Evolutionary conservation across 1,284 basidiomycete species (phyloP).

Genomic region (Ustanciosporium gigantosporum): DNA sequence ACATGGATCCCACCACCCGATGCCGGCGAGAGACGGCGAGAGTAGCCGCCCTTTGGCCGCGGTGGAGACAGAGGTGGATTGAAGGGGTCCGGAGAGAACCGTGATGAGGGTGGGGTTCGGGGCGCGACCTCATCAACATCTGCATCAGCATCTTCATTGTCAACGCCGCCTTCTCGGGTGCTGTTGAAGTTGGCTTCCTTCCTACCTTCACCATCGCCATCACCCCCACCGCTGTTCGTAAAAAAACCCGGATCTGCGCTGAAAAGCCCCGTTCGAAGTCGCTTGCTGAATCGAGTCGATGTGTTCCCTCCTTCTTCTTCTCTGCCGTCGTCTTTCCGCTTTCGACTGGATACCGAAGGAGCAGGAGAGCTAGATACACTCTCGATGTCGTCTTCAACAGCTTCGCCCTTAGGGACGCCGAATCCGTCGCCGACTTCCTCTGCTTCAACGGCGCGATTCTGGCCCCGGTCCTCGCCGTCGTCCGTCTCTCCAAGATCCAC

Average conservation of each 20-base stretch:
- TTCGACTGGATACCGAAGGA: no score
- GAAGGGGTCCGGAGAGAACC: conserved; percentile 47
- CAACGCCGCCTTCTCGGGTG: not conserved
- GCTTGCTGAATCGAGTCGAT: not conserved
- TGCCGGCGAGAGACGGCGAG: conserved; percentile 14
- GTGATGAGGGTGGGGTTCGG: conserved; percentile 4
- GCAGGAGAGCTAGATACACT: no score
- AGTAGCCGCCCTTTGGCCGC: conserved; percentile 33
- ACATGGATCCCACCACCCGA: conserved; percentile 29
- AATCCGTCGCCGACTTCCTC: conserved; percentile 33
- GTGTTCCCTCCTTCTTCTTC: no score
- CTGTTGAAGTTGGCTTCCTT: conserved; percentile 2
- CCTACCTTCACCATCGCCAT: no score
- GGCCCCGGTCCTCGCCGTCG: not conserved
- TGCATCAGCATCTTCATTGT: not conserved
- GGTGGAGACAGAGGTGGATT: conserved; percentile 43
- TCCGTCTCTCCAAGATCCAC: conserved; percentile 15
- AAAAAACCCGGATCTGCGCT: no score
- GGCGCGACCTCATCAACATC: not conserved
- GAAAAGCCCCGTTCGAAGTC: not conserved
- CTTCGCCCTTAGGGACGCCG: conserved; percentile 16
- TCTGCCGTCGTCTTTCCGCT: no score
- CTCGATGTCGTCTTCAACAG: no score
- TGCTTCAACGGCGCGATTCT: conserved; percentile 3
- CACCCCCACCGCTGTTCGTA: no score